Conservation (phyloP, 2,329 filamentous ascomycete genomes). For the Penicillium sp. region DNA sequence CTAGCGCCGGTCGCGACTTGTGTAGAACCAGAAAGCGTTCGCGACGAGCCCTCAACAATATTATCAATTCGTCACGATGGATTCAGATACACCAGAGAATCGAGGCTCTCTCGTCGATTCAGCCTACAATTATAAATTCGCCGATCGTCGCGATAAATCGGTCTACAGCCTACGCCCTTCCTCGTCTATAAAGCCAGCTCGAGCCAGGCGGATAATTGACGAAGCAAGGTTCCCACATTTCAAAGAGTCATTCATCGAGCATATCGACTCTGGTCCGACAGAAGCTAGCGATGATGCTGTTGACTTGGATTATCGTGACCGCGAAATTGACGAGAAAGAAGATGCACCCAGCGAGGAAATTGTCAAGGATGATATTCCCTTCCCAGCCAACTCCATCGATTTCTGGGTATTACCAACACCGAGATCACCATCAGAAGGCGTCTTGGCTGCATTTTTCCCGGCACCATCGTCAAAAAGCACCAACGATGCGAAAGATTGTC, state of each 20-base stretch:
- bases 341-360: background rate
- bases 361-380: background rate
- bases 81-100: no score
- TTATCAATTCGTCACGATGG: background rate
- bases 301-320: background rate
- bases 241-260: background rate
- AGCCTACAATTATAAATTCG: no score
- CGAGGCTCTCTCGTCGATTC: no score
- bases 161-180: background rate
- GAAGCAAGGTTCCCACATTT: background rate
- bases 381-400: background rate
- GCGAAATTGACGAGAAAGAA: background rate
- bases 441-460: background rate
- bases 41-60: background rate
- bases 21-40: background rate
- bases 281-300: background rate
- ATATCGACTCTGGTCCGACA: background rate
- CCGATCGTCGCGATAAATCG: background rate
- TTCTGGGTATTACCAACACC: background rate
- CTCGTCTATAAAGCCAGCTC: background rate
- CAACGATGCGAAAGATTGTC: background rate
- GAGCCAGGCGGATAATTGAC: background rate
- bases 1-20: constrained; percentile 13
- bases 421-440: background rate
- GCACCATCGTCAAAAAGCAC: background rate